Evolutionary conservation across 2,329 filamentous ascomycete species (phyloP), one percentile per base, ranked within the genome.

Genomic region (Phaeoacremonium minimum): DNA sequence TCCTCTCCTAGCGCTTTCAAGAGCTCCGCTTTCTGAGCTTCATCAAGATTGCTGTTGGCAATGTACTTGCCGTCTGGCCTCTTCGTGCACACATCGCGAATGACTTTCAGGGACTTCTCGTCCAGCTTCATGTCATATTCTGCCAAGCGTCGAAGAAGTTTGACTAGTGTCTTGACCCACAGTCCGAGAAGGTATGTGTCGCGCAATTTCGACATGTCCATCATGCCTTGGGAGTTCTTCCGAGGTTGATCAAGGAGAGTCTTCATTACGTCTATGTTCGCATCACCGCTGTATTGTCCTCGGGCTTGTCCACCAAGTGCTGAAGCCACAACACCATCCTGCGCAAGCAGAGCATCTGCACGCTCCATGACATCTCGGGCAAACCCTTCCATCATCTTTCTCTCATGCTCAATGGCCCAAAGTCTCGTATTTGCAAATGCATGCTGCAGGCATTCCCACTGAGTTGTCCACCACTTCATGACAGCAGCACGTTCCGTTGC

Each of bases 331-430:
- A 96, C 75, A 34, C 81, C 83, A 56, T 94, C 93, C 49, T 95
- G 83, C 28, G 87, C 82, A 53, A 97, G 86, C 2, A 95, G 73
- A 22, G 77, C 75, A 52, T 95, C 87, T 1, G 91, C 90, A 53
- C 95, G 86, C 50, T 97, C 88, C 78, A 98, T 98, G 12, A 87
- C 86, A 54, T 95, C 88, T 46, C 93, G 83, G 55, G 90, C 96
- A 52, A 97, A 96, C 39, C 95, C 83, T 50, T 89, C 83, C 87
- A 98, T 90, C 36, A 78, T 70, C 15, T 70, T 63, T 55, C 88
- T 93, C 34, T 91, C 83, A 40, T 87, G 79, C 4, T 75, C 75
- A 12, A 77, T 67, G 45, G 87, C 88, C 93, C 93, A 98, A 9
- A 68, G 66, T 54, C 95, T 89, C 4, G 90, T 94, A 42, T 83